Base-by-base conservation (phyloP, 768 basidiomycete genomes). In the Gautieria morchelliformis region DNA sequence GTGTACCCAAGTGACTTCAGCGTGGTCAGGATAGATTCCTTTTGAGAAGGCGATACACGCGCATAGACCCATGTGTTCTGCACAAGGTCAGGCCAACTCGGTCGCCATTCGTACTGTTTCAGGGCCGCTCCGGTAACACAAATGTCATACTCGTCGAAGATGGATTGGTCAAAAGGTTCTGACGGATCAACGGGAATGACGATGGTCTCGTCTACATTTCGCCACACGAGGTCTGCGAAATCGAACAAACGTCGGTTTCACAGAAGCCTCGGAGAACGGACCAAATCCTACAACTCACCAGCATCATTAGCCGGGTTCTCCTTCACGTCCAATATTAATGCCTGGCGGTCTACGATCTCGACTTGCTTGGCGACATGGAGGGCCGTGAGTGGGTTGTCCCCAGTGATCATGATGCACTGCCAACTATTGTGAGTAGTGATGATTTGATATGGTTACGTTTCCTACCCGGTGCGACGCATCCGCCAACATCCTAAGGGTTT, bases 1-100 rank as follows among this genome's bases (percentile, higher is more conserved):
- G 78, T 79, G 67, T 92, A 99, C 22, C 95, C 95, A 24, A 96
- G 82, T 2, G 77, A 76, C 69, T 93, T 93, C 53, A 98, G 76
- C 7, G 87, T 87, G 0, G 93, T 91, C 48, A 99, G 79, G 71
- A 99, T 98, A 69, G 81, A 81, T 69, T 99, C 96, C 73, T 99
- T 99, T 69, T 98, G 96, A 0, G 81, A 72, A 2, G 96, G 96
- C 11, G 95, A 95, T 15, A 98, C 95, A 33, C 95, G 92, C 24
- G 96, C 96, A 63, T 99, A 99, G 51, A 99, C 95, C 92, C 93
- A 98, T 1, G 93, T 93, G 66, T 96, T 85, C 64, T 93, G 90
- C 2, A 96, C 88, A 47, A 99, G 85, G 59, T 81, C 75, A 52
- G 79, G 79, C 87, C 87, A 93, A n/a, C 77, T 74, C 7, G 85